Conservation (phyloP, 2,329 filamentous ascomycete genomes). For the Nigrospora osmanthi region DNA sequence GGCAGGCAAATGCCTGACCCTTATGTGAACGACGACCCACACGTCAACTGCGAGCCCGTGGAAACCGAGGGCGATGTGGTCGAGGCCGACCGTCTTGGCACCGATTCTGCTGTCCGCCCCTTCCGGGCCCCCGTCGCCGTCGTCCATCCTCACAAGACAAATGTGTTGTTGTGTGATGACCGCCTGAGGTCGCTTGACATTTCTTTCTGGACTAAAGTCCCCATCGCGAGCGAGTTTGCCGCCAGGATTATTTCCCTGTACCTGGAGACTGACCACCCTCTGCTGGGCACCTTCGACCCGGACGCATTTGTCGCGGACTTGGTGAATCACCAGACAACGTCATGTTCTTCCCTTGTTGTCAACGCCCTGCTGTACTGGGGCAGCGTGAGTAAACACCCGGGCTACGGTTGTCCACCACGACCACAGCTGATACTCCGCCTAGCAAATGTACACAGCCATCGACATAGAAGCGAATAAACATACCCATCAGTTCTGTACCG, state of each 20-base stretch:
- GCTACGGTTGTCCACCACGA: too few relatives aligned
- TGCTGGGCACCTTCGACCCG: slow-evolving; percentile 26
- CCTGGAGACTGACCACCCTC: slow-evolving; percentile 27
- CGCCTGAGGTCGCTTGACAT: slow-evolving; percentile 19
- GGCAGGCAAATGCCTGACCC: too few relatives aligned
- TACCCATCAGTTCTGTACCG: slow-evolving; percentile 12
- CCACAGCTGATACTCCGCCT: not conserved
- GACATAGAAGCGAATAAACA: slow-evolving; percentile 10
- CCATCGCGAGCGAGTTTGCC: slow-evolving; percentile 17
- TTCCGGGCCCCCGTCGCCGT: too few relatives aligned
- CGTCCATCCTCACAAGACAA: too few relatives aligned
- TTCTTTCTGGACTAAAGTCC: slow-evolving; percentile 24
- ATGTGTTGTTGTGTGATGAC: slow-evolving; percentile 12
- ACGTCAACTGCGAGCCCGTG: too few relatives aligned
- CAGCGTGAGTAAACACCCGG: slow-evolving; percentile 16
- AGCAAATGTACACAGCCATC: slow-evolving; percentile 28
- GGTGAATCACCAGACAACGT: slow-evolving; percentile 8
- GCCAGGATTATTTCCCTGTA: slow-evolving; percentile 24
- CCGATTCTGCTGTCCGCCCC: too few relatives aligned
- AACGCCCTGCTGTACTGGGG: slow-evolving; percentile 24
- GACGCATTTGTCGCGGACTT: slow-evolving; percentile 24
- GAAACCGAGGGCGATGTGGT: too few relatives aligned
- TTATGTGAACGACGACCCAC: too few relatives aligned
- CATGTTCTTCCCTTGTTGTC: slow-evolving; percentile 26
- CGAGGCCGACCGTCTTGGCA: too few relatives aligned